These are phyloP conservation scores for Ceratocystis lukuohia DNA, from an alignment of 2,329 filamentous ascomycete species.

Conservation along the genomic window DNA sequence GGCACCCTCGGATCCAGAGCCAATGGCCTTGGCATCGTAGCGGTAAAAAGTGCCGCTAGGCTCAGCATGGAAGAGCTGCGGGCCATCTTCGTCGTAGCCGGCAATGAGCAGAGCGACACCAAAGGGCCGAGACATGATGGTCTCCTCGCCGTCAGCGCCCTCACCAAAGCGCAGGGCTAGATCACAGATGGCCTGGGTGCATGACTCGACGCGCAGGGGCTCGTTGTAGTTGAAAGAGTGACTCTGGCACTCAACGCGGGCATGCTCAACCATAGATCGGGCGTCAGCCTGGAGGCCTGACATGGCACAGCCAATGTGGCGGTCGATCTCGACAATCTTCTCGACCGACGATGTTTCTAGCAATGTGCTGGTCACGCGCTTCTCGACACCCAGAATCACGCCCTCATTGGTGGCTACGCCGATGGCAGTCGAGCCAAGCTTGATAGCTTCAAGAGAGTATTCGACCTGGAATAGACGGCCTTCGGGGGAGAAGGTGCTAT, in stretches of 20 bases:
- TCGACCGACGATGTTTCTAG: slow-evolving; percentile 96
- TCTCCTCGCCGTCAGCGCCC: slow-evolving; percentile 94
- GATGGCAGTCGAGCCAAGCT: slow-evolving; percentile 95
- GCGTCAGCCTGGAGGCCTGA: slow-evolving; percentile 94
- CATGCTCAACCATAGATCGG: slow-evolving; percentile 95
- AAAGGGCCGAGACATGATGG: slow-evolving; percentile 95
- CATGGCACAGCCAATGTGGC: slow-evolving; percentile 98
- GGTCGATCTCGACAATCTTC: slow-evolving; percentile 99
- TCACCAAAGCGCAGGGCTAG: slow-evolving; percentile 91
- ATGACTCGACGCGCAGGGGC: slow-evolving; percentile 86
- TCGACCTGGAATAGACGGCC: slow-evolving; percentile 99
- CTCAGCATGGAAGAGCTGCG: slow-evolving; percentile 94
- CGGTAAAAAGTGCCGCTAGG: slow-evolving; percentile 97
- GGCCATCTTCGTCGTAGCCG: slow-evolving; percentile 92
- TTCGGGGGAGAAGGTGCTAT: slow-evolving; percentile 96
- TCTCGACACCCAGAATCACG: slow-evolving; percentile 94
- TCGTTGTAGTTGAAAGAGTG: slow-evolving; percentile 98
- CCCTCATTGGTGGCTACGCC: slow-evolving; percentile 91
- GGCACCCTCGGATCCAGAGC: slow-evolving; percentile 89
- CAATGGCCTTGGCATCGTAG: slow-evolving; percentile 98
- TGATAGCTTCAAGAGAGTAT: slow-evolving; percentile 99
- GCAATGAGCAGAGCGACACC: slow-evolving; percentile 94
- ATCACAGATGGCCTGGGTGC: slow-evolving; percentile 97
- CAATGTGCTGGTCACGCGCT: slow-evolving; percentile 93
- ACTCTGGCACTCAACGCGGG: slow-evolving; percentile 91